These are phyloP conservation scores for Taphrina betulina DNA, from an alignment of 1,139 yeast genomes.

Conservation along the genomic window DNA sequence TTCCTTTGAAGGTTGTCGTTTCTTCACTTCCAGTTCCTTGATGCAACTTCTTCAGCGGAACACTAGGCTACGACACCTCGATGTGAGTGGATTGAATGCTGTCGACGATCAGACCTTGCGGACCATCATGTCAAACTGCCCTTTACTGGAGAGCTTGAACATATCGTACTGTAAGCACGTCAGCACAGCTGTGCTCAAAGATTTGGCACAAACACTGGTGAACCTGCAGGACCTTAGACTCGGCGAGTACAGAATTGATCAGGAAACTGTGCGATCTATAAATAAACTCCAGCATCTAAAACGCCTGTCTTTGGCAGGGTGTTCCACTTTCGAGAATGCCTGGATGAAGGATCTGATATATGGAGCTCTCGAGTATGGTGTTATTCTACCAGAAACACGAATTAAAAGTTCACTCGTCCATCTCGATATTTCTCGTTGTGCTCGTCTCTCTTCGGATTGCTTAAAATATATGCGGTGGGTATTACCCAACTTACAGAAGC, in stretches of 20 bases:
- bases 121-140: slow-evolving; percentile 29
- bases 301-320: slow-evolving; percentile 34
- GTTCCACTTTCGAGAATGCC: slow-evolving; percentile 33
- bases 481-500: slow-evolving; percentile 34
- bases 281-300: slow-evolving; percentile 24
- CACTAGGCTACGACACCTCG: slow-evolving; percentile 26
- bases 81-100: slow-evolving; percentile 31
- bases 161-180: slow-evolving; percentile 34
- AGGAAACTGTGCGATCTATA: slow-evolving; percentile 20
- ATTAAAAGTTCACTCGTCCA: slow-evolving; percentile 19
- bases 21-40: slow-evolving; percentile 34
- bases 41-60: slow-evolving; percentile 32
- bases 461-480: slow-evolving; percentile 32
- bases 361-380: slow-evolving; percentile 31
- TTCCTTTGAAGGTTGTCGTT: slow-evolving; percentile 35
- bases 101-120: slow-evolving; percentile 33
- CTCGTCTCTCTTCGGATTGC: slow-evolving; percentile 31
- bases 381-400: slow-evolving; percentile 15
- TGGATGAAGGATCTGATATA: slow-evolving; percentile 31
- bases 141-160: slow-evolving; percentile 34
- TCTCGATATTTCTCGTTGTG: slow-evolving; percentile 34
- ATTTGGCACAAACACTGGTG: slow-evolving; percentile 26
- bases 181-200: slow-evolving; percentile 29
- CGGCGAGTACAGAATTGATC: slow-evolving; percentile 16
- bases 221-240: slow-evolving; percentile 31